These are phyloP conservation scores for Puccinia polysora DNA, from an alignment of 1,284 basidiomycete species.

Conservation along the genomic window DNA sequence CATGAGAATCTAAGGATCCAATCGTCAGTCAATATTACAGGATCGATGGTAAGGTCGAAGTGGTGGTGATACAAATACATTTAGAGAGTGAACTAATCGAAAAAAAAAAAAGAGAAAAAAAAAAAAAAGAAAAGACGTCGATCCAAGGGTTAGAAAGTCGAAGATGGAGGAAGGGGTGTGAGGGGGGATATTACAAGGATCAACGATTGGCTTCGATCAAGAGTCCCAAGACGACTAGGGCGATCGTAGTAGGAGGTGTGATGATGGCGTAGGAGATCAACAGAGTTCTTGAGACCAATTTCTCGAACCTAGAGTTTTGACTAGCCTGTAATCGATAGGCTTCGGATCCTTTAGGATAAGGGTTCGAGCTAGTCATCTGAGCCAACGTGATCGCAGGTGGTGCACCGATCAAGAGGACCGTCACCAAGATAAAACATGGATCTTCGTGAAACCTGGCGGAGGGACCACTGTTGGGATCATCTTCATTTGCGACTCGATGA, in stretches of 20 bases:
- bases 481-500: not conserved
- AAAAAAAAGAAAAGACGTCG: too few species aligned
- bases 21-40: too few species aligned
- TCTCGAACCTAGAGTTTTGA: constrained; percentile 44
- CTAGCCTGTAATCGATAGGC: constrained; percentile 8
- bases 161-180: too few species aligned
- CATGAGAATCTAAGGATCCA: too few species aligned
- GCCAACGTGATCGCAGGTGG: constrained; percentile 50
- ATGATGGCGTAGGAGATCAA: constrained; percentile 50
- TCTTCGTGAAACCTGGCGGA: constrained; percentile 13
- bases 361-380: constrained; percentile 46
- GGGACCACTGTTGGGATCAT: constrained; percentile 2
- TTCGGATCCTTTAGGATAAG: constrained; percentile 44
- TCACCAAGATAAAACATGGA: constrained; percentile 25
- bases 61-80: too few species aligned
- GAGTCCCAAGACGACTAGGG: constrained; percentile 29
- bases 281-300: constrained; percentile 48
- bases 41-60: too few species aligned
- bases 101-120: too few species aligned
- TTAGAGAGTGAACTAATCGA: too few species aligned
- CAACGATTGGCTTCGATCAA: constrained; percentile 36
- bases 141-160: too few species aligned
- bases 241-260: constrained; percentile 44
- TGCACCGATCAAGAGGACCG: constrained; percentile 35
- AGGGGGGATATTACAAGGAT: too few species aligned